Evolutionary conservation across 352 stramenopile species (phyloP).

Genomic region (Pythium grandisporangium): DNA sequence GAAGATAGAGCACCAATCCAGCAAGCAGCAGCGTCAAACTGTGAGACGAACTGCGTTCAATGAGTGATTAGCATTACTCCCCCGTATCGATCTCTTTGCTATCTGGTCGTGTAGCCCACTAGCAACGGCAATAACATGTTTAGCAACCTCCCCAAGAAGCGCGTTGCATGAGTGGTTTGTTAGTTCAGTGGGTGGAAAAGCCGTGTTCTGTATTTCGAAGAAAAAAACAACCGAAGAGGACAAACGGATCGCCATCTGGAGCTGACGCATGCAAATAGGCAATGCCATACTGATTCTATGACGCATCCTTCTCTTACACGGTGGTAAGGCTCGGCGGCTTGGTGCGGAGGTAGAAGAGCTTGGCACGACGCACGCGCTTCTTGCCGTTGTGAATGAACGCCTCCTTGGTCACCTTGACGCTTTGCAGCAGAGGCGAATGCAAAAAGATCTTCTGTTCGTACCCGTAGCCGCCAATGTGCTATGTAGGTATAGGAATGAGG

Average conservation of each 20-base stretch:
- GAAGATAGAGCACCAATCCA: slow-evolving; percentile 42
- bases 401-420: slow-evolving; percentile 81
- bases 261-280: neutral
- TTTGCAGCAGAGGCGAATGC: slow-evolving; percentile 83
- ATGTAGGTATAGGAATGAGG: neutral
- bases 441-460: slow-evolving; percentile 87
- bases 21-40: too few relatives aligned
- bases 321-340: slow-evolving; percentile 78
- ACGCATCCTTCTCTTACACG: slow-evolving; percentile 25
- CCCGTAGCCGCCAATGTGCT: slow-evolving; percentile 80
- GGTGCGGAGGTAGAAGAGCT: slow-evolving; percentile 86
- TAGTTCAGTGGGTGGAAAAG: too few relatives aligned
- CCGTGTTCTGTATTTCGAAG: too few relatives aligned
- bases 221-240: too few relatives aligned
- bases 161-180: neutral
- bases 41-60: too few relatives aligned
- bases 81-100: too few relatives aligned
- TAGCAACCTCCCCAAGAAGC: too few relatives aligned
- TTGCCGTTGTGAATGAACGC: slow-evolving; percentile 89
- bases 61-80: too few relatives aligned
- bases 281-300: neutral
- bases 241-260: too few relatives aligned
- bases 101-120: too few relatives aligned
- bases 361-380: slow-evolving; percentile 85
- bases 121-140: too few relatives aligned